Evolutionary conservation across 2,329 filamentous ascomycete genomes (phyloP).

Genomic region (Westerdykella ornata): DNA sequence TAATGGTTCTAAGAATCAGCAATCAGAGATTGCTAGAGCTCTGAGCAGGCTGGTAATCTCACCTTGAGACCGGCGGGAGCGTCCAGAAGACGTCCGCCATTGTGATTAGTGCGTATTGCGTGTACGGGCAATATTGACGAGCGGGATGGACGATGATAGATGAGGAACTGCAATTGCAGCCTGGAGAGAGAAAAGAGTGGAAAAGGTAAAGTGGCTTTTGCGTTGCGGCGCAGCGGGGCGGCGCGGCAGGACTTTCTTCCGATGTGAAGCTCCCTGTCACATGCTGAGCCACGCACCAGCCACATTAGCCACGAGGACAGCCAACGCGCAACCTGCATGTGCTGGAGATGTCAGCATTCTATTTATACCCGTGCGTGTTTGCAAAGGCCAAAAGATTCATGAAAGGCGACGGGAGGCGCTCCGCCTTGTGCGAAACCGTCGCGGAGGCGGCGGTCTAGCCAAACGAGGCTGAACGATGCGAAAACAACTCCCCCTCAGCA

Average conservation of each 20-base stretch:
- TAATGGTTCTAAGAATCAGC: constrained; percentile 56
- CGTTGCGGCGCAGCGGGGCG: constrained; percentile 3
- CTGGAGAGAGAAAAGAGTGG: constrained; percentile 16
- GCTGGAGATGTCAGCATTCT: too few species aligned
- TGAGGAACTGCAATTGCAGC: constrained; percentile 33
- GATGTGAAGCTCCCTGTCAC: too few species aligned
- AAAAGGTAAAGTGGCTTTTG: constrained; percentile 19
- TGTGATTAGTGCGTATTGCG: constrained; percentile 13
- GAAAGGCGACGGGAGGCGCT: too few species aligned
- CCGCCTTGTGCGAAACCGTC: too few species aligned
- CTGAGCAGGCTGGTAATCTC: constrained; percentile 23
- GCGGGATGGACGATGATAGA: constrained; percentile 13
- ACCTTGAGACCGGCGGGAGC: constrained; percentile 62
- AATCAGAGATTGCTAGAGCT: constrained; percentile 38
- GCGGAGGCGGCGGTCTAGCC: too few species aligned
- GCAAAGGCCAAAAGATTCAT: too few species aligned
- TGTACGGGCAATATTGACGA: too few species aligned
- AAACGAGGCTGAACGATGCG: too few species aligned
- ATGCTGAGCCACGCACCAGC: too few species aligned
- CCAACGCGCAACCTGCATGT: background rate
- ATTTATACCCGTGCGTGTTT: too few species aligned
- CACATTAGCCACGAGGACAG: too few species aligned
- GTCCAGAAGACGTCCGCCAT: constrained; percentile 58
- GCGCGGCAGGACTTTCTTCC: constrained; percentile 2
- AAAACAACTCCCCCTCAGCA: too few species aligned